Evolutionary conservation across 768 basidiomycete species (phyloP), one percentile per base, ranked within the genome.

Genomic region (Lactifluus pinguis): DNA sequence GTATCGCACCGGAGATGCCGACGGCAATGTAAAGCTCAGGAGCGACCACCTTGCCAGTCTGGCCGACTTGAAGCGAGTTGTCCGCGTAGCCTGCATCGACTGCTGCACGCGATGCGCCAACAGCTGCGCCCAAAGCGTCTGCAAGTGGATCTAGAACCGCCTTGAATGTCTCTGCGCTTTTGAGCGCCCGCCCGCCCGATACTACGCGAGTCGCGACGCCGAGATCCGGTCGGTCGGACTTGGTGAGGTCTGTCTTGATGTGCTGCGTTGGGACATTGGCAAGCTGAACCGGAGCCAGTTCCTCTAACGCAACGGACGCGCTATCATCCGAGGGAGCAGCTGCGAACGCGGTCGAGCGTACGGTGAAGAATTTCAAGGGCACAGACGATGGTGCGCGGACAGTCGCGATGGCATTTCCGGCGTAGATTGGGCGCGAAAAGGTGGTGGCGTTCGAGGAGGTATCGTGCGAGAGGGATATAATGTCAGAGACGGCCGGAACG

Each of bases 61-160:
- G 97, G 25, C 97, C 97, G n/a, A 99, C 97, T 74, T 99, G 97
- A 53, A 98, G 70, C 4, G 92, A 94, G 75, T 98, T 98, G 73
- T 98, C 97, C 32, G 92, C 93, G 69, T 98, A 98, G 1, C 97
- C 97, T 30, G 94, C 92, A 72, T 99, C 97, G 17, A 99, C 97
- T 4, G 97, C 97, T 6, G 97, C 97, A 56, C 97, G 85, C 19
- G 92, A 94, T n/a, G 97, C 97, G 61, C 97, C 97, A 61, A 99
- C 90, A 32, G 95, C 95, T 9, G 97, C 97, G 44, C 92, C 92
- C 21, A 99, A 79, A 1, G 80, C 85, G 70, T 98, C 97, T 2
- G 95, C 97, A 17, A 98, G 82, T 0, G 97, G 97, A 68, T 93
- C 87, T 41, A 98, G 76, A 10, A 87, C 87, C 34, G 79, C 73